Percentiles rank a stretch among this genome's conserved stretches.
Evolutionary conservation across 768 basidiomycete genomes (phyloP).

Genomic region (Pleurotus pulmonarius): DNA sequence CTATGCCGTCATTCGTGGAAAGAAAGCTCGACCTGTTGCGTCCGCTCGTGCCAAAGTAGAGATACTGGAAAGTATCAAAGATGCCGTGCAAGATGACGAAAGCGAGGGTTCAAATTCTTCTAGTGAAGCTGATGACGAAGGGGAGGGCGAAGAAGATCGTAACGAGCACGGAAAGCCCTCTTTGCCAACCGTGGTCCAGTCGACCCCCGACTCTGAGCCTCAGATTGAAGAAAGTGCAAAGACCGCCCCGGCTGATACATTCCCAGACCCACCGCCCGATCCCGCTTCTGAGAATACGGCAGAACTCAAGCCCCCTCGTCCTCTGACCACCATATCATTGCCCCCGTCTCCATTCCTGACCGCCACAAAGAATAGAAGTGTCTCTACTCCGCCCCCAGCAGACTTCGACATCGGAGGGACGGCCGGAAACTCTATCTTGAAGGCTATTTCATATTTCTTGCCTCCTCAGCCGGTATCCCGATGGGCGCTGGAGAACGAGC

Average conservation of each 20-base stretch:
- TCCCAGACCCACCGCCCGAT: constrained; percentile 3
- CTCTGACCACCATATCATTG: constrained; percentile 29
- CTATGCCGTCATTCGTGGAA: constrained; percentile 83
- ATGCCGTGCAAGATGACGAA: constrained; percentile 84
- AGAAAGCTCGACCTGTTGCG: constrained; percentile 86
- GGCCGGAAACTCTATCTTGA: constrained; percentile 74
- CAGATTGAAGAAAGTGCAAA: constrained; percentile 19
- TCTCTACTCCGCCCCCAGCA: constrained; percentile 42
- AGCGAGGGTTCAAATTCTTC: constrained; percentile 68
- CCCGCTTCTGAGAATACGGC: background rate
- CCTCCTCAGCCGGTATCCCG: constrained; percentile 50
- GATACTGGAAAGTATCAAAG: constrained; percentile 84
- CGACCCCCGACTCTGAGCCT: constrained; percentile 21
- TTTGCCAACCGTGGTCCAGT: background rate
- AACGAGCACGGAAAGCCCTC: constrained; percentile 10
- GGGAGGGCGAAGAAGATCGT: constrained; percentile 45
- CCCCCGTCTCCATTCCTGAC: constrained; percentile 58
- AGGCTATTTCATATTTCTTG: constrained; percentile 83
- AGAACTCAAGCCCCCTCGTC: background rate
- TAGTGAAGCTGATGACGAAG: constrained; percentile 56
- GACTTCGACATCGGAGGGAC: constrained; percentile 53
- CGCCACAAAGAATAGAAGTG: constrained; percentile 32
- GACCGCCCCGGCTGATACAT: constrained; percentile 19
- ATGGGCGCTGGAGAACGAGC: constrained; percentile 44
- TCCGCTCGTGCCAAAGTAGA: constrained; percentile 86